Evolutionary conservation across 164 flowering plant genomes (phyloP), one percentile per base, ranked within the genome.

Genomic region (Akebia trifoliata): DNA sequence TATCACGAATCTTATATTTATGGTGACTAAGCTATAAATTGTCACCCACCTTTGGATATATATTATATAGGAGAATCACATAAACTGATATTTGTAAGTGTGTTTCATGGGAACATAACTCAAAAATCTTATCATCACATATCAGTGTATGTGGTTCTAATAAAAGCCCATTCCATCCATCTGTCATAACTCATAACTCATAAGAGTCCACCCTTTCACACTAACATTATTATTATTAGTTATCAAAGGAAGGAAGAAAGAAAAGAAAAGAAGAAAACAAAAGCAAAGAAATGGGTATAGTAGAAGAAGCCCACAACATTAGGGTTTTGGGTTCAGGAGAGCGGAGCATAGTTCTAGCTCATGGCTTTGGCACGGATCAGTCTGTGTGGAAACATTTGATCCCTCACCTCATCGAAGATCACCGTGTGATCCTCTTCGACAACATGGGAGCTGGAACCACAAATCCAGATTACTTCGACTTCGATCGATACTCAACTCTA

Each of bases 391-490:
- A 73, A 61, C 78, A 75, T 47, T 67, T 80, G 17, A 64, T 80
- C 15, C 84, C 84, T n/a, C 78, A 80, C 42, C 70, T 80, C 2
- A 50, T 75, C 28, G 55, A 59, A 20, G 65, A 71, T 6, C 39
- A 71, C 60, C 62, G 63, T 7, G 72, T 80, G 22, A 52, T 82
- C 3, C 63, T 82, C 26, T 82, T 58, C 60, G 87, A 82, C 57
- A 80, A 78, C 60, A 78, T 80, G 78, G 82, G 84, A 42, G 71
- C 87, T 8, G 87, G 87, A 1, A 48, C 84, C 0, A 80, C 82
- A 17, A 78, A 82, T 47, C 87, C 87, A 1, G 82, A 80, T 14
- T 80, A 72, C 73, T 80, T 80, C 65, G 84, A 80, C 67, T 82
- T 82, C 61, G 78, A 82, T 0, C 76, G 82, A 35, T 82, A 82